Base-by-base conservation (phyloP, 192 early-diverging fungal genomes). In the Coemansia sp. region DNA sequence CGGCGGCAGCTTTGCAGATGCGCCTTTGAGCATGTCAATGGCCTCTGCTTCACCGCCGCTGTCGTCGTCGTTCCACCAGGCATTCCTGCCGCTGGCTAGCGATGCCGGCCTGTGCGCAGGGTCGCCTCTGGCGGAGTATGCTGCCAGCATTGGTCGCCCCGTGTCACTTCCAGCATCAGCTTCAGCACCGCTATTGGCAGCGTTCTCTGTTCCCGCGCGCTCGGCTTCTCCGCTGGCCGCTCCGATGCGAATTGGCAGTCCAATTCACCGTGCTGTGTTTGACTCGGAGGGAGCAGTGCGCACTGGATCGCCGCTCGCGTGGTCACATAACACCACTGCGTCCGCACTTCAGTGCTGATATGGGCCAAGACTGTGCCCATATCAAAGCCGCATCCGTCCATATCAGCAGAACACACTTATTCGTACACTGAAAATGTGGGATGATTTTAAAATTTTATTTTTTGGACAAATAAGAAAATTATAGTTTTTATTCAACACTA, bases 281-380 rank as follows among this genome's bases (percentile, higher is more conserved):
- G 75, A 72, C 29, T 8, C 66, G 2, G 75, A 77, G 45, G 58
- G 62, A 17, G 8, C 69, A 11, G 69, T 78, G 59, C 69, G 75
- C 25, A 52, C 75, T 19, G 62, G 68, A n/a, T 78, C 75, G 2
- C 75, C 75, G 45, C 62, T 78, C 62, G 69, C 70, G 2, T 78
- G 75, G 75, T 59, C 66, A 22, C 70, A 58, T 60, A 68, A 37
- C 24, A 27, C 8, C 7, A 56, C 75, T 0, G 59, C 75, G 0
- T 72, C 75, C 14, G 58, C 59, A 22, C 66, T 77, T 2, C 68
- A 69, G 50, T 72, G 75, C 66, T 72, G 53, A 65, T 35, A 35
- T 8, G 32, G 32, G 32, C 32, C 32, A 35, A 35, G 32, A 8
- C 7, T 8, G 6, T 35, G 32, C 7, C 1, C 6, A 35, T 35